Percentiles rank a stretch among this genome's conserved stretches.
phyloP scores from a whole-genome alignment of 2,329 filamentous ascomycete species.

The Cordyceps tenuipes region DNA sequence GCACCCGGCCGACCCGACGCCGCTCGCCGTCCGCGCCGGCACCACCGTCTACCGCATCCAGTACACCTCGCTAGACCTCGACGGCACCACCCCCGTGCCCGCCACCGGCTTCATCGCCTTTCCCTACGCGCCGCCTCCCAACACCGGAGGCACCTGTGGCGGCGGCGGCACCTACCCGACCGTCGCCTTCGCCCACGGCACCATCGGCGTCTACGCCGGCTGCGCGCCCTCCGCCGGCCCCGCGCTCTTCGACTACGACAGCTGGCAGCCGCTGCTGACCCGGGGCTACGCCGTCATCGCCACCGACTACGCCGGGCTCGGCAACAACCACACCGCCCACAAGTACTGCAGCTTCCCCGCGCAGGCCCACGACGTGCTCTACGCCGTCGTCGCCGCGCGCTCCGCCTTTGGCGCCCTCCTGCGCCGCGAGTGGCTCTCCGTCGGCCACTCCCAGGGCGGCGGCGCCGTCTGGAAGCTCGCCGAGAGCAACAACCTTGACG shows the following conservation, averaged over 20 bases:
- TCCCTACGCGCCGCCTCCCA: background rate
- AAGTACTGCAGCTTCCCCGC: slow-evolving; percentile 14
- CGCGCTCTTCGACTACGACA: slow-evolving; percentile 12
- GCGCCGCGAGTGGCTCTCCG: slow-evolving; percentile 11
- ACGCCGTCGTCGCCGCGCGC: slow-evolving; percentile 12
- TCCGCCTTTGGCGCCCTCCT: slow-evolving; percentile 8
- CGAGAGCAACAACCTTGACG: slow-evolving; percentile 11
- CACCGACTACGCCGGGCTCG: slow-evolving; percentile 17
- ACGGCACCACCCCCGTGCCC: slow-evolving; percentile 10
- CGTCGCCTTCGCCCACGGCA: slow-evolving; percentile 15
- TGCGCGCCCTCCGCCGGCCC: slow-evolving; percentile 15
- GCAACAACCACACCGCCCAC: slow-evolving; percentile 16
- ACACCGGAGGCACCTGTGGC: no score
- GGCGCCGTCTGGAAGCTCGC: slow-evolving; percentile 17
- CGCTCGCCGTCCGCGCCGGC: slow-evolving; percentile 12
- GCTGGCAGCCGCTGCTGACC: slow-evolving; percentile 11
- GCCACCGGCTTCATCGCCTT: slow-evolving; percentile 14
- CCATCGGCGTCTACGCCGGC: slow-evolving; percentile 13
- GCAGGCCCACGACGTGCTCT: slow-evolving; percentile 15
- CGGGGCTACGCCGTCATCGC: slow-evolving; percentile 16
- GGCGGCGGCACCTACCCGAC: background rate
- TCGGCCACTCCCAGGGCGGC: slow-evolving; percentile 16
- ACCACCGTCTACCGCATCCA: slow-evolving; percentile 15
- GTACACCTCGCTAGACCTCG: slow-evolving; percentile 15
- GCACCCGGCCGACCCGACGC: slow-evolving; percentile 9